phyloP scores from a whole-genome alignment of 2,329 filamentous ascomycete species.

The Pyrenochaeta sp. region DNA sequence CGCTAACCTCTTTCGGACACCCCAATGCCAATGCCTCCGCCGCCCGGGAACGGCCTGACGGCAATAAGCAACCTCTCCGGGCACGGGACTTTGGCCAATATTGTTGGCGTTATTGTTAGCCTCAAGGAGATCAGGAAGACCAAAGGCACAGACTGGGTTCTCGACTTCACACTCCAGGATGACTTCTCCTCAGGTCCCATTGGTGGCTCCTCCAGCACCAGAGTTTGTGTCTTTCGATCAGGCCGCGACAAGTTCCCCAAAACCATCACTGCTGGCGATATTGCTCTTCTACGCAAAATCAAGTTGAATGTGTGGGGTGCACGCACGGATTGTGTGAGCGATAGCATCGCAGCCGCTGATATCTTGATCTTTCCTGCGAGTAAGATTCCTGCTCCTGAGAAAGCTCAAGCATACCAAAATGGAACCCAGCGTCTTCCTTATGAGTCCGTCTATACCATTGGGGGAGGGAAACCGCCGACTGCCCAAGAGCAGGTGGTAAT shows the following conservation, averaged over 20 bases:
- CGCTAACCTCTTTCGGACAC: conserved; percentile 29
- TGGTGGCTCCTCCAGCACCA: conserved; percentile 23
- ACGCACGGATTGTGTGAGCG: conserved; percentile 20
- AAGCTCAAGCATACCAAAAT: conserved; percentile 25
- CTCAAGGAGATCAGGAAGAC: conserved; percentile 61
- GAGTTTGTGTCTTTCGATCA: conserved; percentile 34
- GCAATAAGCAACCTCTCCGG: conserved; percentile 52
- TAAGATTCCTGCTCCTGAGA: conserved; percentile 25
- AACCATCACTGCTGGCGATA: conserved; percentile 62
- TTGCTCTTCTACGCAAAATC: conserved; percentile 65
- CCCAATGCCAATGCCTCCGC: conserved; percentile 20
- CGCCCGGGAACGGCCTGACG: conserved; percentile 54
- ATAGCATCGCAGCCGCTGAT: background rate
- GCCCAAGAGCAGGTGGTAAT: conserved; percentile 32
- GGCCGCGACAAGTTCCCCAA: conserved; percentile 49
- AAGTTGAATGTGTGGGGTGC: conserved; percentile 23
- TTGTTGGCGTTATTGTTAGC: conserved; percentile 77
- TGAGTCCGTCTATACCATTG: conserved; percentile 6
- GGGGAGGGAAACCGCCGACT: conserved; percentile 12
- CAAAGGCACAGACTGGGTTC: conserved; percentile 58
- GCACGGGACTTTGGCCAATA: conserved; percentile 54
- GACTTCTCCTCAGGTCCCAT: conserved; percentile 27
- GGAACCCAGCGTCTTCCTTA: conserved; percentile 22
- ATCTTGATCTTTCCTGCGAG: conserved; percentile 25
- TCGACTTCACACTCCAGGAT: conserved; percentile 52